Percentiles rank a stretch among this genome's conserved stretches.
phyloP scores from a whole-genome alignment of 2,329 filamentous ascomycete genomes.

The Aspergillus sp. region DNA sequence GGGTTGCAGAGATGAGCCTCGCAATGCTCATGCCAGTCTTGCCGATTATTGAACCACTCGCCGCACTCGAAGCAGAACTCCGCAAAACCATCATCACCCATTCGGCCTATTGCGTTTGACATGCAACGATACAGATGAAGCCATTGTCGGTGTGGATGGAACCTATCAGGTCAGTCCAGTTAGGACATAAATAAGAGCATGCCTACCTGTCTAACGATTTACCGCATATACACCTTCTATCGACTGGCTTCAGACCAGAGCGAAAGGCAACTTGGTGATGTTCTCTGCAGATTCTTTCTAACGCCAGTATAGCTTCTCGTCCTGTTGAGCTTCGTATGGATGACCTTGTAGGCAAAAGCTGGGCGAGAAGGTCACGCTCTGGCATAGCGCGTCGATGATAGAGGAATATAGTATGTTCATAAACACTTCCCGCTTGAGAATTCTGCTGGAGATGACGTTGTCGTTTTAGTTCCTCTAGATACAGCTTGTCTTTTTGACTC shows the following conservation, averaged over 20 bases:
- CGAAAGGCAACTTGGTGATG: slow-evolving; percentile 2
- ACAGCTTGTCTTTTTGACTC: not conserved
- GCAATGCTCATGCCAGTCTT: slow-evolving; percentile 8
- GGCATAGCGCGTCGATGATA: slow-evolving; percentile 13
- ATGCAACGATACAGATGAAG: slow-evolving; percentile 15
- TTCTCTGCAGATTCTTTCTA: slow-evolving; percentile 13
- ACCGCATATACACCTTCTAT: slow-evolving; percentile 6
- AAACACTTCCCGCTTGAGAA: not conserved
- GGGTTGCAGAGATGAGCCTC: slow-evolving; percentile 10
- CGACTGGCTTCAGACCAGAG: slow-evolving; percentile 3
- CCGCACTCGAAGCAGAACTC: slow-evolving; percentile 12
- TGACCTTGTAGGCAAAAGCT: slow-evolving; percentile 3
- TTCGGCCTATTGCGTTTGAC: slow-evolving; percentile 4
- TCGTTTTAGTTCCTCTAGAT: slow-evolving; percentile 1
- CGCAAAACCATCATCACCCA: slow-evolving; percentile 7
- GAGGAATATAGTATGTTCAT: slow-evolving; percentile 13
- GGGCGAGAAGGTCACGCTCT: slow-evolving; percentile 14
- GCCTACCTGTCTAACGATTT: slow-evolving; percentile 7
- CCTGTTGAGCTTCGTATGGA: slow-evolving; percentile 7
- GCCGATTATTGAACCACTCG: slow-evolving; percentile 9
- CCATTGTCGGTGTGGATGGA: slow-evolving; percentile 10
- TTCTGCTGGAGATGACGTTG: not conserved
- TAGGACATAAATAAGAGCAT: not conserved
- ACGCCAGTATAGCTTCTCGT: slow-evolving; percentile 1
- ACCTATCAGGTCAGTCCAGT: slow-evolving; percentile 6